These are phyloP conservation scores for Phytophthora podocarpi DNA, from an alignment of 352 stramenopile genomes.

Conservation along the genomic window DNA sequence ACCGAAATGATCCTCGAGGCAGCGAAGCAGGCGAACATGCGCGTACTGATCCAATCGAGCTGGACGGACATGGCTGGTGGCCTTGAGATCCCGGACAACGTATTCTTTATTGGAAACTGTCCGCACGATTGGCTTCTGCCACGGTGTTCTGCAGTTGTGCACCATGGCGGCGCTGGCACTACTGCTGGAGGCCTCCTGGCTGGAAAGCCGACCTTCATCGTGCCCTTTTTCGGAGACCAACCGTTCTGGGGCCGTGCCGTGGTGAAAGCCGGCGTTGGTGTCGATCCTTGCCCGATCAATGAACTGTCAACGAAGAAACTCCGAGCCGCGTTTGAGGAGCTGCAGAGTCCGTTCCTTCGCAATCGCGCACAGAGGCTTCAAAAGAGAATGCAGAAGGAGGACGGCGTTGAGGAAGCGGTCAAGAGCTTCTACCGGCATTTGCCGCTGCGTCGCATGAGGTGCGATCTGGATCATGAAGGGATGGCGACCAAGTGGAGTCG, in stretches of 20 bases:
- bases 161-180: constrained; percentile 83
- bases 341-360: constrained; percentile 56
- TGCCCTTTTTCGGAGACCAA: constrained; percentile 95
- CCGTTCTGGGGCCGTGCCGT: constrained; percentile 93
- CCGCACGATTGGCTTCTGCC: constrained; percentile 92
- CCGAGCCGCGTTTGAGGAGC: constrained; percentile 61
- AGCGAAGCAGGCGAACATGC: constrained; percentile 51
- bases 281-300: constrained; percentile 79
- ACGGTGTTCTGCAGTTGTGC: constrained; percentile 82
- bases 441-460: constrained; percentile 84
- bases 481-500: constrained; percentile 42
- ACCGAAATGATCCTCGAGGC: constrained; percentile 85
- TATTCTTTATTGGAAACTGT: constrained; percentile 66
- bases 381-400: constrained; percentile 68
- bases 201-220: constrained; percentile 93
- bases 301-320: constrained; percentile 85
- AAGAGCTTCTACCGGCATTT: constrained; percentile 86
- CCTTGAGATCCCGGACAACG: constrained; percentile 45
- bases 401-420: constrained; percentile 81
- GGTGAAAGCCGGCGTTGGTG: constrained; percentile 77
- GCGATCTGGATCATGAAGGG: constrained; percentile 26
- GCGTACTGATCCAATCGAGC: constrained; percentile 89
- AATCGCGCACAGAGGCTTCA: constrained; percentile 52
- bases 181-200: constrained; percentile 87
- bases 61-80: constrained; percentile 75